Percentiles rank a stretch among this genome's conserved stretches.
phyloP scores from a whole-genome alignment of 371 early-diverging fungal genomes.

The Lichtheimia corymbifera region DNA sequence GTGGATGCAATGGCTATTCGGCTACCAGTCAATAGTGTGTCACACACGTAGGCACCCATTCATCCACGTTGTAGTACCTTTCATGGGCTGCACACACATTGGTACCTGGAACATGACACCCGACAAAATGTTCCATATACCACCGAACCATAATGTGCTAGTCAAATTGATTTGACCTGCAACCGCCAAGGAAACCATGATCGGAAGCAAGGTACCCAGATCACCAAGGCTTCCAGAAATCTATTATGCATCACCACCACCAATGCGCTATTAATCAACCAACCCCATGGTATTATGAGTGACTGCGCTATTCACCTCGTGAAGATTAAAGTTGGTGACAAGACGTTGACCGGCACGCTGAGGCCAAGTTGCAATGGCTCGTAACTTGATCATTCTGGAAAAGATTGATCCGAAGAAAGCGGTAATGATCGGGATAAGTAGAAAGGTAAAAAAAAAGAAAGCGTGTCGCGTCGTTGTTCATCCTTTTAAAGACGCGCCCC shows the following conservation, averaged over 20 bases:
- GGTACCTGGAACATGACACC: slow-evolving; percentile 82
- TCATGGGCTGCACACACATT: slow-evolving; percentile 87
- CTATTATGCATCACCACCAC: slow-evolving; percentile 18
- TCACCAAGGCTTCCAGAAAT: slow-evolving; percentile 81
- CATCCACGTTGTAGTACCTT: slow-evolving; percentile 48
- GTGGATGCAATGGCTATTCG: slow-evolving; percentile 78
- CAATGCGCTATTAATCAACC: neutral
- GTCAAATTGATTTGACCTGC: slow-evolving; percentile 79
- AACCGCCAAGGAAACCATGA: slow-evolving; percentile 79
- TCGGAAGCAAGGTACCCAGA: slow-evolving; percentile 86
- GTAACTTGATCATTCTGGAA: neutral
- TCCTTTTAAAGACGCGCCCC: no score
- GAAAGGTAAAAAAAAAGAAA: no score
- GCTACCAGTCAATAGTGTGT: no score
- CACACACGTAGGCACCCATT: neutral
- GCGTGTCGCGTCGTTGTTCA: no score
- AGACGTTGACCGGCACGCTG: slow-evolving; percentile 10
- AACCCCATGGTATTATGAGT: neutral
- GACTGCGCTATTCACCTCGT: slow-evolving; percentile 28
- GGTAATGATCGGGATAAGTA: no score
- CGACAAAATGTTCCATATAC: slow-evolving; percentile 84
- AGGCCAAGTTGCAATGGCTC: neutral
- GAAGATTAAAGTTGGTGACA: slow-evolving; percentile 29
- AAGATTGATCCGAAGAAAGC: neutral
- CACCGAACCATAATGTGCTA: slow-evolving; percentile 85